Percentiles rank a stretch among this genome's conserved stretches.
Conservation (phyloP, 805 yeast species). For the Candida krabiensis region DNA sequence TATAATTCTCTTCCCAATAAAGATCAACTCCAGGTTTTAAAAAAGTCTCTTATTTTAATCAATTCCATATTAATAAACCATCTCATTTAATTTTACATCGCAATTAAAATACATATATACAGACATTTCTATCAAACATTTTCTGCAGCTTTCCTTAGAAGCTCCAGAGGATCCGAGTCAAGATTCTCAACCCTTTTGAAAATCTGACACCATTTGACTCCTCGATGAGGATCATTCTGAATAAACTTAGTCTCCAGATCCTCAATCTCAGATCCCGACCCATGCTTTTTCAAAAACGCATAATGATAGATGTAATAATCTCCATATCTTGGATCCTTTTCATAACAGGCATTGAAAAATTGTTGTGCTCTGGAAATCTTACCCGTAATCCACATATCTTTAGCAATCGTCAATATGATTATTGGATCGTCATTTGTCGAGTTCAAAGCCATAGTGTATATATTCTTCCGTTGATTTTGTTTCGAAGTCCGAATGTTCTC, state of each 20-base stretch:
- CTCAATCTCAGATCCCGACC: slow-evolving; percentile 37
- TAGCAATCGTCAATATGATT: slow-evolving; percentile 65
- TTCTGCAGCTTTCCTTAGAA: slow-evolving; percentile 20
- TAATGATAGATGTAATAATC: slow-evolving; percentile 76
- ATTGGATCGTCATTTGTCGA: slow-evolving; percentile 59
- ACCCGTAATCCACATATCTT: slow-evolving; percentile 63
- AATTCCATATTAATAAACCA: no score
- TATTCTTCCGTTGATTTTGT: slow-evolving; percentile 43
- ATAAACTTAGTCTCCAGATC: slow-evolving; percentile 36
- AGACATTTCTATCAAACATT: no score
- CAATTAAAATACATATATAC: background rate
- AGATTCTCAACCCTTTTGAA: slow-evolving; percentile 45
- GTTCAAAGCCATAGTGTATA: slow-evolving; percentile 69
- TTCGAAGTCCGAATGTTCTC: slow-evolving; percentile 53
- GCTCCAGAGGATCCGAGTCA: slow-evolving; percentile 17
- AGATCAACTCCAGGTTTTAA: no score
- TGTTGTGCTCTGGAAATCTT: slow-evolving; percentile 61
- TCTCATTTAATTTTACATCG: background rate
- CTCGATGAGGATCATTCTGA: slow-evolving; percentile 57
- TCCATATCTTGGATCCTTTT: slow-evolving; percentile 58
- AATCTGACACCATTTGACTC: slow-evolving; percentile 56
- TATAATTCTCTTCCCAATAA: no score
- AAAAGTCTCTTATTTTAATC: no score
- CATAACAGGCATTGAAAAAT: slow-evolving; percentile 69
- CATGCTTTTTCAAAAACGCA: slow-evolving; percentile 42